phyloP scores from a whole-genome alignment of 2,329 filamentous ascomycete species.

The Fusarium redolens region DNA sequence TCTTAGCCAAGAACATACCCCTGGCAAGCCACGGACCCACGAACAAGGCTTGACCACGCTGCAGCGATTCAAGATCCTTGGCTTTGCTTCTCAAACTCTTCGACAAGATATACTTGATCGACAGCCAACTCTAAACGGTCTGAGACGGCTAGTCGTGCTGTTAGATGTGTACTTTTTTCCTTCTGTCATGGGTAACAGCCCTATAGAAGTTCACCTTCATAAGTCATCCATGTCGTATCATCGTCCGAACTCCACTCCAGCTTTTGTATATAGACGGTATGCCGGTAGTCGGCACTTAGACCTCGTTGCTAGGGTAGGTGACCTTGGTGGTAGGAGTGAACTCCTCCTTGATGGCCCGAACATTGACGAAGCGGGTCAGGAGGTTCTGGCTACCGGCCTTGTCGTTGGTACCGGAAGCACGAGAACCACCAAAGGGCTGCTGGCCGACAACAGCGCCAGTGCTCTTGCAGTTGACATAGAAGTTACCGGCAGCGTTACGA shows the following conservation, averaged over 20 bases:
- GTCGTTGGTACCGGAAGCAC: slow-evolving; percentile 78
- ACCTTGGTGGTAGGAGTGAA: slow-evolving; percentile 73
- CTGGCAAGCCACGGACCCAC: slow-evolving; percentile 30
- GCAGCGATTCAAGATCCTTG: slow-evolving; percentile 36
- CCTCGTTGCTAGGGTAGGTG: slow-evolving; percentile 77
- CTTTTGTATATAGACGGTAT: background rate
- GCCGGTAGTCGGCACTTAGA: slow-evolving; percentile 49
- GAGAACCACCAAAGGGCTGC: slow-evolving; percentile 76
- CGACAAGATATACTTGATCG: slow-evolving; percentile 14
- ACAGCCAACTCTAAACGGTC: background rate
- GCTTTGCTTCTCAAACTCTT: slow-evolving; percentile 2
- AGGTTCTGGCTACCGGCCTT: slow-evolving; percentile 76
- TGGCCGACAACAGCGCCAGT: slow-evolving; percentile 79
- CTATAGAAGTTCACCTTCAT: background rate
- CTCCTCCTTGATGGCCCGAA: slow-evolving; percentile 80
- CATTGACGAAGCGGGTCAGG: slow-evolving; percentile 73
- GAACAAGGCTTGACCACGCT: slow-evolving; percentile 22
- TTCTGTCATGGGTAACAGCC: slow-evolving; percentile 10
- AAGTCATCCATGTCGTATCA: slow-evolving; percentile 27
- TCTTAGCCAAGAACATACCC: slow-evolving; percentile 32
- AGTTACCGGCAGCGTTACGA: slow-evolving; percentile 81
- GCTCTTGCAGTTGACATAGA: slow-evolving; percentile 88
- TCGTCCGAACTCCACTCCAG: slow-evolving; percentile 1
- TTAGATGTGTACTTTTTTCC: slow-evolving; percentile 5
- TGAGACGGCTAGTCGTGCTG: slow-evolving; percentile 13